Evolutionary conservation across 108 stramenopile genomes (phyloP), one percentile per base, ranked within the genome.

Genomic region (Seminavis robusta): DNA sequence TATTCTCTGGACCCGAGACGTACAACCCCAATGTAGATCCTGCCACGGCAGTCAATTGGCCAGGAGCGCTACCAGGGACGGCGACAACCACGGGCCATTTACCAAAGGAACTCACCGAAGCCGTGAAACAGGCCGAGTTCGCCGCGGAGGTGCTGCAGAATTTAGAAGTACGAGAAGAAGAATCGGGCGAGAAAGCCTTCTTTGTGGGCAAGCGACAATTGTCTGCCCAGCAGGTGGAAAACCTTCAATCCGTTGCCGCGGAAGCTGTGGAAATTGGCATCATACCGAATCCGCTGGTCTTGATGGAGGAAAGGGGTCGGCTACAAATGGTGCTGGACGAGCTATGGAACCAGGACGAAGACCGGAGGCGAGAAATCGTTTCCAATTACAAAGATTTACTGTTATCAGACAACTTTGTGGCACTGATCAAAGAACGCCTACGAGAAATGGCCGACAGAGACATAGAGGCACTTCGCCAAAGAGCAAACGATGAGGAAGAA

Each of bases 21-120:
- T 89, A 90, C 61, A 81, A 88, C 50, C 86, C 84, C 17, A 88
- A 93, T 59, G 86, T 85, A 7, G 92, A 89, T 49, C 78, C 80
- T 0, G 80, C 79, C 21, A 77, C 80, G 20, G 76, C 83, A 10
- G 88, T 93, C 11, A 89, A 93, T 48, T 88, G 85, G 79, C 88
- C 88, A 41, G 88, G 88, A 24, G 88, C 86, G 4, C 45, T 71
- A 37, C 77, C 82, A 29, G 86, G 86, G 2, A 86, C 83, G 21
- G 63, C 75, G 21, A 68, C 62, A 10, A 16, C 21, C 4, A 71
- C 76, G 67, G 64, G 85, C 9, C 48, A 59, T 15, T 68, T 93
- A 17, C 88, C 88, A 13, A 69, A 75, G 40, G 77, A 83, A 29
- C 33, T 93, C 49, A 47, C 71, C 23, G 79, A 74, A 28, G 88